Conservation (phyloP, 2,329 filamentous ascomycete genomes). For the Hortaea werneckii region DNA sequence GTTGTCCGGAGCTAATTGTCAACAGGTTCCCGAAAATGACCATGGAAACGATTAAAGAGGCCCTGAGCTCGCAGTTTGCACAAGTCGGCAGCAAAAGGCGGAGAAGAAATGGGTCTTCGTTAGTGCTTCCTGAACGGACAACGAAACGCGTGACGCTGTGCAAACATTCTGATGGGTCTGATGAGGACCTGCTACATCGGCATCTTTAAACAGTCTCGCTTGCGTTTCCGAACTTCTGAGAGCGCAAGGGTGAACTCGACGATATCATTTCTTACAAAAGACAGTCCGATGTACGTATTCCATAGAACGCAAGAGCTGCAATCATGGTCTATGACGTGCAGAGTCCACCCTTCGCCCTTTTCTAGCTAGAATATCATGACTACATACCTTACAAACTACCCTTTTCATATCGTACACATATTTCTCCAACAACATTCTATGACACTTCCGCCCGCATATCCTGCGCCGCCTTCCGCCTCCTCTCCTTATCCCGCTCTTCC, state of each 20-base stretch:
- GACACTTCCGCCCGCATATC: conserved; percentile 2
- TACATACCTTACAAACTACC: not conserved
- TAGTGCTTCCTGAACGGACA: not conserved
- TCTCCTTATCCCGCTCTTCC: conserved; percentile 26
- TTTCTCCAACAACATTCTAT: too few relatives aligned
- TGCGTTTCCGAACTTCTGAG: too few relatives aligned
- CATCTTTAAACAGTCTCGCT: too few relatives aligned
- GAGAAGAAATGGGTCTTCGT: conserved; percentile 53
- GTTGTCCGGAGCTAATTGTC: conserved; percentile 5
- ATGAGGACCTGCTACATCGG: too few relatives aligned
- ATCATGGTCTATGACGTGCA: not conserved
- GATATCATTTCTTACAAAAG: too few relatives aligned
- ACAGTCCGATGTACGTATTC: not conserved
- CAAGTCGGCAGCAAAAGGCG: conserved; percentile 51
- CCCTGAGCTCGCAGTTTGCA: conserved; percentile 55
- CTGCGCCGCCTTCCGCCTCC: conserved; percentile 19
- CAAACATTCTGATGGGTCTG: too few relatives aligned
- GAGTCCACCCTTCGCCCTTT: not conserved
- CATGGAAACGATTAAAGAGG: conserved; percentile 61
- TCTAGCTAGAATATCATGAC: not conserved
- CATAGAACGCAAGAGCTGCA: not conserved
- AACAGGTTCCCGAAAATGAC: conserved; percentile 57
- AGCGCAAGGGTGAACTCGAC: too few relatives aligned
- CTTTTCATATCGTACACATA: too few relatives aligned
- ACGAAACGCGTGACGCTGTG: too few relatives aligned